Base-by-base conservation (phyloP, 768 basidiomycete genomes). In the Gloeostereum incarnatum region DNA sequence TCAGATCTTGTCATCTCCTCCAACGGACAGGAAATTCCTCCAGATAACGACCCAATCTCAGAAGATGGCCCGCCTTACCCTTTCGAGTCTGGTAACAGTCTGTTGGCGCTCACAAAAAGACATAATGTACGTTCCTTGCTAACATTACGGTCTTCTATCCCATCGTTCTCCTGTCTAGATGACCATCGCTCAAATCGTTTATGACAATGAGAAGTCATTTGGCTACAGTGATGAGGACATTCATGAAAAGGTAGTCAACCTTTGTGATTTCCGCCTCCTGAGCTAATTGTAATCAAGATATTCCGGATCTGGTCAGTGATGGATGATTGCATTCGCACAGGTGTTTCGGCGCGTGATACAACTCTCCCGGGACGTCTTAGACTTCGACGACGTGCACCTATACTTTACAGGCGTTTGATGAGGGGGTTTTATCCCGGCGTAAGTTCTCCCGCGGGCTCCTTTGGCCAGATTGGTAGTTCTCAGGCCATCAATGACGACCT, bases 171-270 rank as follows among this genome's bases (percentile, higher is more conserved):
- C 30, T 27, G 6, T 33, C 38, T 36, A 93, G 90, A 73, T 92
- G 69, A 90, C 89, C 3, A 92, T 94, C 47, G 88, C 91, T 7
- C 91, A 94, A 60, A 82, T 91, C 35, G 89, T 94, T 1, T 86
- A 88, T 54, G 85, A 93, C 58, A 96, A 96, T 51, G 91, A 96
- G 58, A 72, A 75, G 49, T 77, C 68, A 43, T 91, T 87, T 49
- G 83, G 87, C 11, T 73, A 82, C 40, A 75, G 76, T 3, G 77
- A 86, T 35, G 74, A 75, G 16, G 80, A 88, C 6, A 83, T 91
- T 42, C 72, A 79, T 44, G 58, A 68, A 33, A 89, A 89, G 68
- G 84, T 80, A 45, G 27, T 23, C 42, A 34, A 31, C n/a, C 23
- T 31, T 19, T 6, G 18, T 10, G 9, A 26, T 18, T 27, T n/a